These are phyloP conservation scores for Apiotrichum laibachii DNA, from an alignment of 1,284 basidiomycete genomes.

Conservation along the genomic window DNA sequence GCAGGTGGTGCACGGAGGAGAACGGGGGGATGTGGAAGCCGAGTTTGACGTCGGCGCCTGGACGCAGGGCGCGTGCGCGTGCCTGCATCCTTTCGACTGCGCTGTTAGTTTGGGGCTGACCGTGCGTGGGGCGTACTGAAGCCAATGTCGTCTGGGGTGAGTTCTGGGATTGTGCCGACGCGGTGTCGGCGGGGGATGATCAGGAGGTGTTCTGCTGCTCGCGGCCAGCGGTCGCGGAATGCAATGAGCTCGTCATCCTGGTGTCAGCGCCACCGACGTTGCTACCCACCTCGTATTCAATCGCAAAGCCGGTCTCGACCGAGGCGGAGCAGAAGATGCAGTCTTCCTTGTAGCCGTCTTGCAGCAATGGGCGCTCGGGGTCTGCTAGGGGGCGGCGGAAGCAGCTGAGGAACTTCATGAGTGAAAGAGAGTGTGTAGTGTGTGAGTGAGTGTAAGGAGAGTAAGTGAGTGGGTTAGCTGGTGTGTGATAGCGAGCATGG, in stretches of 20 bases:
- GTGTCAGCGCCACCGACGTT: neutral
- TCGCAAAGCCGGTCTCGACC: slow-evolving; percentile 59
- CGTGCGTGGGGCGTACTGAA: slow-evolving; percentile 53
- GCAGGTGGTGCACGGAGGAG: slow-evolving; percentile 72
- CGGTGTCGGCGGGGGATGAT: slow-evolving; percentile 65
- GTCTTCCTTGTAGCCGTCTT: slow-evolving; percentile 12
- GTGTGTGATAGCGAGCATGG: too few species aligned
- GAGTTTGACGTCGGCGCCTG: slow-evolving; percentile 54
- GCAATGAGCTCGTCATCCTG: slow-evolving; percentile 63
- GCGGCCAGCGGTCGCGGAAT: slow-evolving; percentile 63
- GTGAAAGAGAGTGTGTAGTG: neutral
- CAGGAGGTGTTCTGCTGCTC: slow-evolving; percentile 62
- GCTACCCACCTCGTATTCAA: slow-evolving; percentile 60
- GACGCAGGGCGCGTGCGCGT: slow-evolving; percentile 57
- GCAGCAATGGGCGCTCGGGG: neutral
- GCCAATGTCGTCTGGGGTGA: slow-evolving; percentile 54
- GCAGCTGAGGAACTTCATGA: slow-evolving; percentile 15
- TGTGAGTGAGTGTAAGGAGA: neutral
- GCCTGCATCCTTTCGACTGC: slow-evolving; percentile 63
- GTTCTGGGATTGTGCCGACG: slow-evolving; percentile 57
- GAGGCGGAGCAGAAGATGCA: slow-evolving; percentile 62
- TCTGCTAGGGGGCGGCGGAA: slow-evolving; percentile 2
- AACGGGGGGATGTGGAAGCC: slow-evolving; percentile 82
- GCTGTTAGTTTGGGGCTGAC: neutral
- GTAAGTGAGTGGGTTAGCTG: neutral